phyloP scores from a whole-genome alignment of 73 alveolate species.

The Halteria grandinella region DNA sequence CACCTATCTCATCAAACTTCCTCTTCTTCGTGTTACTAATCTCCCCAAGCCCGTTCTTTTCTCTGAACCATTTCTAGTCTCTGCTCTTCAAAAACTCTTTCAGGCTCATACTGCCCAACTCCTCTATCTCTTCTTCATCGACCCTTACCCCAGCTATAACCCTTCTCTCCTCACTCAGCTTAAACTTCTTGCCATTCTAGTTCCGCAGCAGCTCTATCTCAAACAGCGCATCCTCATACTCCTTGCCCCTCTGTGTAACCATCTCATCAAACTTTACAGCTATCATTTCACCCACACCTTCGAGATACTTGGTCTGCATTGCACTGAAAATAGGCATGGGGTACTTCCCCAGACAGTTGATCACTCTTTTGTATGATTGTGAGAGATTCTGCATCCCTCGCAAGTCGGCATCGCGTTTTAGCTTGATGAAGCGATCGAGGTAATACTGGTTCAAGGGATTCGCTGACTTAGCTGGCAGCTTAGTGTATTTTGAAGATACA shows the following conservation, averaged over 20 bases:
- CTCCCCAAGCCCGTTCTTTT: conserved; percentile 14
- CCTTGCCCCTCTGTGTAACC: conserved; percentile 50
- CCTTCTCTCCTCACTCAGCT: neutral
- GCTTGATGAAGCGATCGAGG: conserved; percentile 26
- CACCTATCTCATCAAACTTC: conserved; percentile 6
- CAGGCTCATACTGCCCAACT: neutral
- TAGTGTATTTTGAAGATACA: too few relatives aligned
- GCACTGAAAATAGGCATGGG: conserved; percentile 63
- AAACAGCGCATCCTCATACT: conserved; percentile 38
- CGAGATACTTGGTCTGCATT: conserved; percentile 29
- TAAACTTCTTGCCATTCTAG: too few relatives aligned
- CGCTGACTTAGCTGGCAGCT: conserved; percentile 33
- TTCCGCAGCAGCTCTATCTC: too few relatives aligned
- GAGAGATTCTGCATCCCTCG: conserved; percentile 3
- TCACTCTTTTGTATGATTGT: conserved; percentile 40
- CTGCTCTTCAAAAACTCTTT: conserved; percentile 16
- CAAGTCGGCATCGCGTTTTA: conserved; percentile 30
- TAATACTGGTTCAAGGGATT: conserved; percentile 53
- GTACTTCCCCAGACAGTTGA: conserved; percentile 53
- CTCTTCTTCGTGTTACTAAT: conserved; percentile 4
- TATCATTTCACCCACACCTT: conserved; percentile 69
- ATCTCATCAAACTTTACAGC: conserved; percentile 37
- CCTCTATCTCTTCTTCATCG: neutral
- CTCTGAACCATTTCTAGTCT: conserved; percentile 5
- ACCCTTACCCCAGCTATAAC: conserved; percentile 9